These are phyloP conservation scores for Talaromyces sp. DNA, from an alignment of 2,329 filamentous ascomycete genomes.

Conservation along the genomic window DNA sequence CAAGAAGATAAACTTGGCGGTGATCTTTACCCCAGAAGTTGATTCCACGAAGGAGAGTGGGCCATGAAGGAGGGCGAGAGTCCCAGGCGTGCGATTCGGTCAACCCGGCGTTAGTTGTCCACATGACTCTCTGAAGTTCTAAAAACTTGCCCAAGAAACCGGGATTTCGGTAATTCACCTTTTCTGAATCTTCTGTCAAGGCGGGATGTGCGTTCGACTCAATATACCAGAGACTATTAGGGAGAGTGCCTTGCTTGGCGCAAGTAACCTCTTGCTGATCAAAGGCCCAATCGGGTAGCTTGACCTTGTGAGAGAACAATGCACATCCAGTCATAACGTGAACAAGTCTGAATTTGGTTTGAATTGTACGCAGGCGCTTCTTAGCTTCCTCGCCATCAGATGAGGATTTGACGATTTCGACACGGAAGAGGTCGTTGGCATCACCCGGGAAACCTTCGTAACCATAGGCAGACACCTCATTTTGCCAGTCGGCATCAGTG, in stretches of 20 bases:
- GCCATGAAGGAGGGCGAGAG: constrained; percentile 90
- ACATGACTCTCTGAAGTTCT: constrained; percentile 98
- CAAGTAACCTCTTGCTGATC: constrained; percentile 99
- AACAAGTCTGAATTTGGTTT: constrained; percentile 92
- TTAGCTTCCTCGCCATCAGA: constrained; percentile 76
- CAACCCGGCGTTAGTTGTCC: constrained; percentile 93
- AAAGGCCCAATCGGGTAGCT: constrained; percentile 94
- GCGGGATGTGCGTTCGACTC: constrained; percentile 84
- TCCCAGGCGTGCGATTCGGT: constrained; percentile 98
- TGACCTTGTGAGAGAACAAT: constrained; percentile 98
- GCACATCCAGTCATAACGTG: constrained; percentile 96
- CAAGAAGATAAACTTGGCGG: constrained; percentile 93
- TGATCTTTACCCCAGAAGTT: constrained; percentile 98
- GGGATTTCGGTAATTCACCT: constrained; percentile 91
- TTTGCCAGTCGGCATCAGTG: constrained; percentile 88
- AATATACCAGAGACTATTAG: constrained; percentile 96
- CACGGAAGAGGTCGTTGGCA: constrained; percentile 90
- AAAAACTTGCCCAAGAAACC: constrained; percentile 98
- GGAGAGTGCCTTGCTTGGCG: constrained; percentile 81
- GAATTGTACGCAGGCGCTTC: constrained; percentile 82
- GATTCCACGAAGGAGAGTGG: constrained; percentile 85
- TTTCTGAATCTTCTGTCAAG: constrained; percentile 72
- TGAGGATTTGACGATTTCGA: constrained; percentile 90
- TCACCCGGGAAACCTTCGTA: constrained; percentile 96
- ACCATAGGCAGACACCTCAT: constrained; percentile 93